Evolutionary conservation across 2,329 filamentous ascomycete species (phyloP), one percentile per base, ranked within the genome.

Genomic region (Leptographium wingfieldii): DNA sequence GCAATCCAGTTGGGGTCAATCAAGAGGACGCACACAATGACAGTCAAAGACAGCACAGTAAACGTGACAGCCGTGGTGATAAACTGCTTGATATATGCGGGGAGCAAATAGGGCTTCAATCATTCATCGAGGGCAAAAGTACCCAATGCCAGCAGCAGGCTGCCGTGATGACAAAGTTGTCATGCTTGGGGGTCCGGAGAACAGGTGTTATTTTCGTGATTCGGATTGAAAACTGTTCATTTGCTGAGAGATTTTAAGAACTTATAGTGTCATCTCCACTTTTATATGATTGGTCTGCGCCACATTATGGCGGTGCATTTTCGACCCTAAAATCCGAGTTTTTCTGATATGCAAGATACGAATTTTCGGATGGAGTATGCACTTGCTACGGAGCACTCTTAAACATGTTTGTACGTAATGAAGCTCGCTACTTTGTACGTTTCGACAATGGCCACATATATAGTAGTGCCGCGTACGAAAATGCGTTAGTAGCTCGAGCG

Each of bases 111-210:
- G 38, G 16, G 38, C 38, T 38, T 27, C 31, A 53, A 58, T n/a
- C 4, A 11, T 60, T 66, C 65, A 65, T 60, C 61, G 59, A 60
- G 62, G 60, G 59, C 57, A 62, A n/a, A 61, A 65, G 11, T 59
- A 55, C 27, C 54, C 59, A 43, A 56, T 49, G 56, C 59, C 63
- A 62, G 62, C 59, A 62, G 61, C 62, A 63, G 62, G 62, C 65
- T 63, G 63, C 61, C 59, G 62, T 60, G 63, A 60, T 63, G 62
- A 61, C 64, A 56, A 59, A 61, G 58, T 48, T 55, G 56, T 61
- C 65, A 65, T 66, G 55, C 60, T 65, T 46, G 48, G 57, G 57
- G 56, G 46, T 19, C 14, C 33, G 55, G 40, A 46, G 38, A 56
- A 58, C 22, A 53, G 31, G 31, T 56, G 43, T 57, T 51, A 9